Percentiles rank a stretch among this genome's conserved stretches.
phyloP scores from a whole-genome alignment of 1,284 basidiomycete genomes.

The Leccinum pachyderme region DNA sequence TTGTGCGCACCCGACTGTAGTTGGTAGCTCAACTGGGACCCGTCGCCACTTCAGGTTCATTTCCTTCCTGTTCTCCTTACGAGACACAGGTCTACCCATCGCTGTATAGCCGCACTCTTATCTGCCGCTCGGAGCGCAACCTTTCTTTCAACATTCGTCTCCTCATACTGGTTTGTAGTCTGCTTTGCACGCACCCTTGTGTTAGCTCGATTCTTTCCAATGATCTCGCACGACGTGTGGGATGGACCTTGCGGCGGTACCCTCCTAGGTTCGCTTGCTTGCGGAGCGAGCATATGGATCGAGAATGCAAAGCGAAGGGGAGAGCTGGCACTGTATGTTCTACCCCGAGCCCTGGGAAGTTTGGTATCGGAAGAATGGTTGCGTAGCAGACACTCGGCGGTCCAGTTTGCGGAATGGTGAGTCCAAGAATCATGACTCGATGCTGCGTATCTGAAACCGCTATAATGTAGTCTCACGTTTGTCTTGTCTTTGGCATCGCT shows the following conservation, averaged over 20 bases:
- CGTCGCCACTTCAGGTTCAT: conserved; percentile 51
- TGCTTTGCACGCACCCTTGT: conserved; percentile 65
- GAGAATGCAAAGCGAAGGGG: conserved; percentile 67
- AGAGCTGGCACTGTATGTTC: conserved; percentile 75
- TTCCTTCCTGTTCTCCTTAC: conserved; percentile 62
- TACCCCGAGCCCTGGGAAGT: conserved; percentile 65
- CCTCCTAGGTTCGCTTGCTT: conserved; percentile 65
- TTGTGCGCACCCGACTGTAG: neutral
- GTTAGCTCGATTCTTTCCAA: conserved; percentile 60
- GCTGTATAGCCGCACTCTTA: conserved; percentile 41
- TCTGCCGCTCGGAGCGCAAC: conserved; percentile 61
- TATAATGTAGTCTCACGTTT: conserved; percentile 44
- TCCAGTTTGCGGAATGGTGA: conserved; percentile 53
- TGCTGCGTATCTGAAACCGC: conserved; percentile 9
- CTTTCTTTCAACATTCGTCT: conserved; percentile 70
- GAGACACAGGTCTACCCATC: conserved; percentile 49
- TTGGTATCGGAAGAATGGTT: conserved; percentile 55
- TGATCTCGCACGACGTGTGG: conserved; percentile 70
- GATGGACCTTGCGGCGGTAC: conserved; percentile 71
- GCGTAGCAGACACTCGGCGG: conserved; percentile 39
- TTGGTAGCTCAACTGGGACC: neutral
- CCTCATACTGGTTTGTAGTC: conserved; percentile 64
- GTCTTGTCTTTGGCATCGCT: conserved; percentile 62
- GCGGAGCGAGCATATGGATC: conserved; percentile 73
- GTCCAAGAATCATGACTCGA: conserved; percentile 15